Percentiles rank a stretch among this genome's conserved stretches.
These are phyloP conservation scores for Penicillium angulare DNA, from an alignment of 495 filamentous ascomycete species.

Conservation along the genomic window DNA sequence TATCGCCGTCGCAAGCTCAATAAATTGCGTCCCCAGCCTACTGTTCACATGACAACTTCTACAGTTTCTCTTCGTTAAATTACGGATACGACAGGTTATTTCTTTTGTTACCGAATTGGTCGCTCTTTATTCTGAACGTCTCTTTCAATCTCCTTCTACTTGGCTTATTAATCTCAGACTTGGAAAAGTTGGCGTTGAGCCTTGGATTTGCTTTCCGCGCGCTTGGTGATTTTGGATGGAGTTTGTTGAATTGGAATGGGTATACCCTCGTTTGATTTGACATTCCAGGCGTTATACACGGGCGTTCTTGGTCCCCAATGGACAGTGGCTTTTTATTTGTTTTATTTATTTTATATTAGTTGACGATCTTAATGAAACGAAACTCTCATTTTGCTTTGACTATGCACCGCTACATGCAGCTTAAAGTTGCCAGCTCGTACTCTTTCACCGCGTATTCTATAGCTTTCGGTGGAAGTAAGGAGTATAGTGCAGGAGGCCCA, in stretches of 20 bases:
- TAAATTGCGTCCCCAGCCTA: slow-evolving; percentile 16
- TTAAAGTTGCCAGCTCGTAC: neutral
- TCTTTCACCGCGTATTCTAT: slow-evolving; percentile 6
- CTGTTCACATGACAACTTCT: slow-evolving; percentile 19
- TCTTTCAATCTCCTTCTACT: neutral
- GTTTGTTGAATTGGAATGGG: slow-evolving; percentile 3
- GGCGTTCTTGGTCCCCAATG: slow-evolving; percentile 6
- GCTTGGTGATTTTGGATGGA: neutral
- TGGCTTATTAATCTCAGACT: neutral
- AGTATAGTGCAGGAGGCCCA: too few relatives aligned
- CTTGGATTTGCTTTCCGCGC: neutral
- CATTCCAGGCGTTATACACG: slow-evolving; percentile 7
- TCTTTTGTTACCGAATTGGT: neutral
- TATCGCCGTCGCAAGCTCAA: slow-evolving; percentile 21
- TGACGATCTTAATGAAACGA: slow-evolving; percentile 3
- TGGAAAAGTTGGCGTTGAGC: slow-evolving; percentile 15
- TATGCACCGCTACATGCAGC: too few relatives aligned
- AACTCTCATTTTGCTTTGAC: neutral
- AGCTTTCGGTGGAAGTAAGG: neutral
- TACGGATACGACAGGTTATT: neutral
- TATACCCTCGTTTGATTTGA: slow-evolving; percentile 20
- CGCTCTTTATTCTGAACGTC: neutral
- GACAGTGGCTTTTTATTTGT: too few relatives aligned
- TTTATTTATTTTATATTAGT: neutral
- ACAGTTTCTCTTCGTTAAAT: slow-evolving; percentile 15